Conservation (phyloP, 352 stramenopile species). For the Globisporangium orthogonon region DNA sequence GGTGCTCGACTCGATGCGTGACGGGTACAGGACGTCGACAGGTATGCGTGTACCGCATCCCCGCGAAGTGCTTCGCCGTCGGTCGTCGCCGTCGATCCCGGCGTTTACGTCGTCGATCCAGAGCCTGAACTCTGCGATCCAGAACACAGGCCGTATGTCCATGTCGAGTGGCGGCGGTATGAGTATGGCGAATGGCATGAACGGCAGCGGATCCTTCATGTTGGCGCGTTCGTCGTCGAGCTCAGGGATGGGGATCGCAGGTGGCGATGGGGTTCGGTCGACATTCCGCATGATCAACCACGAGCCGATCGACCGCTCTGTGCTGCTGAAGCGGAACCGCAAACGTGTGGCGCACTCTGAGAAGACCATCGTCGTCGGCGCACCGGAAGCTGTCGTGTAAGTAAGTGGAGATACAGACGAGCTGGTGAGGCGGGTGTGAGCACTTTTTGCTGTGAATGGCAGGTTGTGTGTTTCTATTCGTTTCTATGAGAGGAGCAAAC, state of each 20-base stretch:
- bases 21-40: slow-evolving; percentile 37
- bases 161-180: slow-evolving; percentile 26
- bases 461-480: neutral
- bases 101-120: slow-evolving; percentile 82
- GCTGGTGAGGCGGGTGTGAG: too few species aligned
- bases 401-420: neutral
- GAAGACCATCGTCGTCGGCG: slow-evolving; percentile 86
- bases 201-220: slow-evolving; percentile 11
- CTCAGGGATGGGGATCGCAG: slow-evolving; percentile 16
- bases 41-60: slow-evolving; percentile 40
- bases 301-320: slow-evolving; percentile 62
- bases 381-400: slow-evolving; percentile 79
- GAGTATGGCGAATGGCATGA: slow-evolving; percentile 2
- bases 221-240: slow-evolving; percentile 12
- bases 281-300: slow-evolving; percentile 60
- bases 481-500: neutral
- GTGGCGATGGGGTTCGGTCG: slow-evolving; percentile 29
- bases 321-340: slow-evolving; percentile 72
- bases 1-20: slow-evolving; percentile 61
- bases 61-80: slow-evolving; percentile 50
- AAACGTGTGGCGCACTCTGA: slow-evolving; percentile 68
- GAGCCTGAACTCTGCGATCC: slow-evolving; percentile 72
- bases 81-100: slow-evolving; percentile 83
- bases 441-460: neutral
- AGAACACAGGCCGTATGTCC: slow-evolving; percentile 58